Evolutionary conservation across 2,329 filamentous ascomycete species (phyloP), one percentile per base, ranked within the genome.

Genomic region (Fusarium ramigenum): DNA sequence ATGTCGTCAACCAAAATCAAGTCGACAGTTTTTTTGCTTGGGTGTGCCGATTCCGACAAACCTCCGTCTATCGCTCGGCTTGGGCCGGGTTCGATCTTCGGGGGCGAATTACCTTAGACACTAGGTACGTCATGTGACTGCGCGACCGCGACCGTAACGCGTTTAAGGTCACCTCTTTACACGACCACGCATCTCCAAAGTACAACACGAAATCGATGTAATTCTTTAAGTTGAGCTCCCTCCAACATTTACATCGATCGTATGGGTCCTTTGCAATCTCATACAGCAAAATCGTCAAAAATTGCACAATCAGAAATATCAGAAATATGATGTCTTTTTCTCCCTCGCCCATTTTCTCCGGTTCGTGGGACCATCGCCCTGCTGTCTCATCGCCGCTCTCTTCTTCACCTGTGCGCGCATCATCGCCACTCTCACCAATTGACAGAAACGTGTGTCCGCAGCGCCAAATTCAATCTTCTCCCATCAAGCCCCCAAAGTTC

Each of bases 381-480:
- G 69, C 80, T 40, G 81, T 85, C 88, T 10, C 86, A 90, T 8
- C 72, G 58, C 72, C 72, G 23, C 68, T 74, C 30, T 89, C 89
- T 6, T 91, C 89, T 5, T 90, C 88, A 6, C 88, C 89, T 18
- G 80, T 89, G 59, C 87, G 88, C 74, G 84, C 85, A n/a, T 84
- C 85, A 9, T 86, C 87, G 16, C 82, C 83, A 16, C 80, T 86
- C 14, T 85, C 85, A 3, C 81, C 83, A 23, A 81, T 84, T 69
- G 78, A 87, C 62, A 78, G 79, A 21, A 86, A 87, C 73, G 63
- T 80, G n/a, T 77, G 82, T 25, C 78, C 79, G n/a, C 81, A 82
- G 52, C 83, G 83, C 66, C 82, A 84, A 37, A 81, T 78, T 9
- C 85, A 86, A 66, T 87, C 85, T 5, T 87, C 85, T 8, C 85